Conservation (phyloP, 1,284 basidiomycete species). For the Exobasidium rhododendri region DNA sequence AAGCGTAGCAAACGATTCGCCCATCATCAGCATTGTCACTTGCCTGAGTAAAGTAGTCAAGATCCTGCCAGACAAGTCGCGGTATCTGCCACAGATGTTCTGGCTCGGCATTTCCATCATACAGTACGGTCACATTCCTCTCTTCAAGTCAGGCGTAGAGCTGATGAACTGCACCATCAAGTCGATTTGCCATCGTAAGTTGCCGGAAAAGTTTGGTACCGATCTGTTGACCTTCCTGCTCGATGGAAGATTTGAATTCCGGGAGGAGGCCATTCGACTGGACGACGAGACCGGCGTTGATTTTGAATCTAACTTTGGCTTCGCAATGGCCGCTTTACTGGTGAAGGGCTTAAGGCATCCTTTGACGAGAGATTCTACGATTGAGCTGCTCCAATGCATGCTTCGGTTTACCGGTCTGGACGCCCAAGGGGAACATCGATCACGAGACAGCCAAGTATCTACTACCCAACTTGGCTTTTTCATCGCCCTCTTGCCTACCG, state of each 20-base stretch:
- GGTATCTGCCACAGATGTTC: slow-evolving; percentile 50
- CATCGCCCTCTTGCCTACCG: slow-evolving; percentile 41
- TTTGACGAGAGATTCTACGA: slow-evolving; percentile 36
- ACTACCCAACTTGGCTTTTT: slow-evolving; percentile 43
- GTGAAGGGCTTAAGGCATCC: slow-evolving; percentile 47
- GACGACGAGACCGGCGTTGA: slow-evolving; percentile 51
- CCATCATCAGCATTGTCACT: slow-evolving; percentile 51
- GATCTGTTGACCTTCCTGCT: slow-evolving; percentile 38
- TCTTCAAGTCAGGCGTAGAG: slow-evolving; percentile 47
- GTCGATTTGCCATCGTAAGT: slow-evolving; percentile 33
- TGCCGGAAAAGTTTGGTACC: slow-evolving; percentile 28
- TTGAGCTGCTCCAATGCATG: slow-evolving; percentile 38
- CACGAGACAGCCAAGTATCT: slow-evolving; percentile 30
- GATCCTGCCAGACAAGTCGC: slow-evolving; percentile 39
- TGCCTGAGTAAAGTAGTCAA: slow-evolving; percentile 49
- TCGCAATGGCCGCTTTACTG: slow-evolving; percentile 46
- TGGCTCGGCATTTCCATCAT: slow-evolving; percentile 48
- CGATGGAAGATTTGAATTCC: slow-evolving; percentile 44
- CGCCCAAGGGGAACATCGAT: slow-evolving; percentile 25
- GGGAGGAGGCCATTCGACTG: slow-evolving; percentile 39
- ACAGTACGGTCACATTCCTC: slow-evolving; percentile 43
- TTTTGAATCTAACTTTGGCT: slow-evolving; percentile 50
- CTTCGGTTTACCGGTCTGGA: slow-evolving; percentile 34
- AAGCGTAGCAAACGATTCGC: slow-evolving; percentile 36
- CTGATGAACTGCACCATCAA: slow-evolving; percentile 38